Percentiles rank a stretch among this genome's conserved stretches.
These are phyloP conservation scores for Colletotrichum sp. DNA, from an alignment of 2,329 filamentous ascomycete species.

Conservation along the genomic window DNA sequence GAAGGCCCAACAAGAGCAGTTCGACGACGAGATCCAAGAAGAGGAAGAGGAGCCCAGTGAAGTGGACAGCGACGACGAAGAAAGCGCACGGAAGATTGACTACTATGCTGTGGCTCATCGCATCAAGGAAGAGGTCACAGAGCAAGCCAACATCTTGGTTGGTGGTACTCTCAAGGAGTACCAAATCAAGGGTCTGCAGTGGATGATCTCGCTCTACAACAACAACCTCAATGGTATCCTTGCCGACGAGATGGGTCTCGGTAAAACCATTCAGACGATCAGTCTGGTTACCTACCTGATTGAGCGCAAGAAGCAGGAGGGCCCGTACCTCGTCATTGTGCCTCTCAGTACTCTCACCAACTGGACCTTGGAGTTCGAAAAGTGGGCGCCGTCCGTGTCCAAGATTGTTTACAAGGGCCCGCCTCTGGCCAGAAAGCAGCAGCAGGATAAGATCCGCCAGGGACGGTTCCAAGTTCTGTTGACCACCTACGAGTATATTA, in stretches of 20 bases:
- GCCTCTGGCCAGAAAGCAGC: constrained; percentile 83
- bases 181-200: constrained; percentile 96
- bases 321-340: constrained; percentile 95
- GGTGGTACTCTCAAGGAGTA: constrained; percentile 96
- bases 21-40: constrained; percentile 61
- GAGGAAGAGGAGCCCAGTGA: constrained; percentile 72
- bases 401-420: constrained; percentile 98
- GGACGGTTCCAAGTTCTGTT: constrained; percentile 95
- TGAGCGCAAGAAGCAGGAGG: constrained; percentile 89
- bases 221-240: constrained; percentile 99
- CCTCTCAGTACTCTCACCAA: constrained; percentile 97
- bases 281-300: constrained; percentile 97
- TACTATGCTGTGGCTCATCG: constrained; percentile 99
- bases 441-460: constrained; percentile 92
- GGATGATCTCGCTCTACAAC: constrained; percentile 99
- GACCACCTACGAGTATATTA: constrained; percentile 99
- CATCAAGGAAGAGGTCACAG: constrained; percentile 87
- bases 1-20: constrained; percentile 73
- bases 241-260: constrained; percentile 99
- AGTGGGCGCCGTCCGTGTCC: constrained; percentile 89
- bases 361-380: constrained; percentile 98
- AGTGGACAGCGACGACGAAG: constrained; percentile 71
- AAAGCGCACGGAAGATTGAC: constrained; percentile 83
- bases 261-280: constrained; percentile 99
- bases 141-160: constrained; percentile 84